Evolutionary conservation across 331 rosid genomes (phyloP).

Genomic region (Pyrus hybrid): DNA sequence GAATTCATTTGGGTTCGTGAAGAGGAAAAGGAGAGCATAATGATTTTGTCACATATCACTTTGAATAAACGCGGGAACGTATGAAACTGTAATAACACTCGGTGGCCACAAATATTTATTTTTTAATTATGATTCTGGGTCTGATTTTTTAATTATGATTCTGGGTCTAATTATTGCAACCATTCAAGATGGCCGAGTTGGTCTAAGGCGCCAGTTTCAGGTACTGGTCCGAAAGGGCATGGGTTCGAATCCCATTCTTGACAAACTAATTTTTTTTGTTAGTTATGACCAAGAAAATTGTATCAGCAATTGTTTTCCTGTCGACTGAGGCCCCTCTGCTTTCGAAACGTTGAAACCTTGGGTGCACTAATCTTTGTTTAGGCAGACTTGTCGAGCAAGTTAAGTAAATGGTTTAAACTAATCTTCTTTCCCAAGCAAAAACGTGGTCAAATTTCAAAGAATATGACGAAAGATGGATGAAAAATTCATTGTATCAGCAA

Average conservation of each 20-base stretch:
- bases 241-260: conserved; percentile 65
- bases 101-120: too few relatives aligned
- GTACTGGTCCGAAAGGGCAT: conserved; percentile 63
- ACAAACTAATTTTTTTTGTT: not conserved
- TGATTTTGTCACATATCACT: not conserved
- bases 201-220: conserved; percentile 42
- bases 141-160: fast-evolving
- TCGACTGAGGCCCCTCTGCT: too few relatives aligned
- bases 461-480: too few relatives aligned
- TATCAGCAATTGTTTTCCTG: too few relatives aligned
- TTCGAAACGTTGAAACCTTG: too few relatives aligned
- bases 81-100: not conserved
- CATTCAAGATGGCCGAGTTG: conserved; percentile 29
- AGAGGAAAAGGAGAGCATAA: not conserved
- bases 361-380: too few relatives aligned
- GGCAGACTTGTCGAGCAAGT: too few relatives aligned
- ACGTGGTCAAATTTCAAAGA: not conserved
- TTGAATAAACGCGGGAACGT: conserved; percentile 3
- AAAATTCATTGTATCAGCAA: too few relatives aligned
- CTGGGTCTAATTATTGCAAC: fast-evolving
- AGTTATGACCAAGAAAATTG: not conserved
- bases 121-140: fast-evolving
- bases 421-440: too few relatives aligned
- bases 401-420: too few relatives aligned
- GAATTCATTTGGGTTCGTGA: conserved; percentile 23